A percentile compares a stretch with the other conserved stretches of the same genome.
These are phyloP conservation scores for Trichophyton rubrum DNA, from an alignment of 2,329 filamentous ascomycete species.

Conservation along the genomic window DNA sequence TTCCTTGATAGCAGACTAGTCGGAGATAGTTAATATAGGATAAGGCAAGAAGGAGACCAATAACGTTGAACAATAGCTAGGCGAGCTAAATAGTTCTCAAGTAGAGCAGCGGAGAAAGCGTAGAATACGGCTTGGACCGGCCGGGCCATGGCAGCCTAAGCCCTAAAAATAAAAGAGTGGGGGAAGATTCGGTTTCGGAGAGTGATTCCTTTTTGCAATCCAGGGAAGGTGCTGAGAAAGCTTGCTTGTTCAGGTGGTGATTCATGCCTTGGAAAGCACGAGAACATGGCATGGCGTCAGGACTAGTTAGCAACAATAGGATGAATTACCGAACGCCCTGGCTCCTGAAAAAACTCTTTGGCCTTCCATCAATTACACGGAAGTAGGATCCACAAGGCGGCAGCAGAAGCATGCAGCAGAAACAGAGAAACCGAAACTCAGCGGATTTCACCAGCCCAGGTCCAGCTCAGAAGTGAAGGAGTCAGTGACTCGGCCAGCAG, in stretches of 20 bases:
- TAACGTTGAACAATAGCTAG: not conserved
- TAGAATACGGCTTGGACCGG: not conserved
- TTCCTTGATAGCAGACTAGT: not conserved
- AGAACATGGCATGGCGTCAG: not conserved
- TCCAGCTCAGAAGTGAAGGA: not conserved
- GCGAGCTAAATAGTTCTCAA: too few relatives aligned
- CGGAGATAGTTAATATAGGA: not conserved
- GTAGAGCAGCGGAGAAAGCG: not conserved
- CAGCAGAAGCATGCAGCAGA: not conserved
- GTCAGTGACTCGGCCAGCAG: not conserved
- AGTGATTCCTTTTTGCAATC: not conserved
- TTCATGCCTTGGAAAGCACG: not conserved
- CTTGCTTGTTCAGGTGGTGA: not conserved
- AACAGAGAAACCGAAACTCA: not conserved
- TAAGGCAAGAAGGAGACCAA: not conserved
- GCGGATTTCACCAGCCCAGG: not conserved
- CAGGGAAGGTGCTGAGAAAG: not conserved
- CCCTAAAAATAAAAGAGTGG: not conserved
- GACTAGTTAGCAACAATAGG: not conserved
- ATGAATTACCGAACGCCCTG: not conserved
- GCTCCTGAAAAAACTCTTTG: not conserved
- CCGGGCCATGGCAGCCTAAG: slow-evolving; percentile 2
- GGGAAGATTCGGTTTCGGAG: not conserved
- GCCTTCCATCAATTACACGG: not conserved
- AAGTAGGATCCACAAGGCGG: not conserved